Conservation (phyloP, 2,329 filamentous ascomycete genomes). For the Talaromyces sp. region DNA sequence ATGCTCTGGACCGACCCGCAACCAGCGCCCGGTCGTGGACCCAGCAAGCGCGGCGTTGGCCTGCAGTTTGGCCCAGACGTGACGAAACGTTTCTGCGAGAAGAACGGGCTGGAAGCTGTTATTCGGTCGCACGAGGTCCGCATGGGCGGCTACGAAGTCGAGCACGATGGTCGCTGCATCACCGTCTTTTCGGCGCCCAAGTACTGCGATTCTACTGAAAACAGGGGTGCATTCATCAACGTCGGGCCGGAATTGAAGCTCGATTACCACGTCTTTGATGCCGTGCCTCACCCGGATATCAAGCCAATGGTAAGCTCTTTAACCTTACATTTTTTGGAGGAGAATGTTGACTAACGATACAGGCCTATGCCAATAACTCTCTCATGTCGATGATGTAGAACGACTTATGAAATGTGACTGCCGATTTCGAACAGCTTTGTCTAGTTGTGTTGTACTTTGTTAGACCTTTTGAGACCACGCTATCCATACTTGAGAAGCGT, state of each 20-base stretch:
- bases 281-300: conserved; percentile 92
- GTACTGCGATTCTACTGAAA: conserved; percentile 97
- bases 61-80: conserved; percentile 96
- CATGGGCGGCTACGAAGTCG: conserved; percentile 98
- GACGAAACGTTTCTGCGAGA: conserved; percentile 93
- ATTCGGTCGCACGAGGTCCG: conserved; percentile 97
- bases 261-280: conserved; percentile 87
- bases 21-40: conserved; percentile 74
- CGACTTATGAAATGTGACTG: conserved; percentile 17
- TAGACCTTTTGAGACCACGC: conserved; percentile 1
- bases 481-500: conserved; percentile 6
- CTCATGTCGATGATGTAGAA: conserved; percentile 75
- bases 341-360: neutral
- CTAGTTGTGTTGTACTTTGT: neutral
- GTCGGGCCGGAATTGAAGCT: conserved; percentile 88
- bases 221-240: conserved; percentile 98
- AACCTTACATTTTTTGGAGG: neutral
- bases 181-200: conserved; percentile 97
- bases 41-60: conserved; percentile 93
- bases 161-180: conserved; percentile 92
- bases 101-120: conserved; percentile 87
- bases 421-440: neutral
- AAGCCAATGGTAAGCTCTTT: conserved; percentile 67
- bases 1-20: conserved; percentile 99
- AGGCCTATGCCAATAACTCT: conserved; percentile 82